Evolutionary conservation across 495 filamentous ascomycete species (phyloP), one percentile per base, ranked within the genome.

Genomic region (Daldinia decipiens): DNA sequence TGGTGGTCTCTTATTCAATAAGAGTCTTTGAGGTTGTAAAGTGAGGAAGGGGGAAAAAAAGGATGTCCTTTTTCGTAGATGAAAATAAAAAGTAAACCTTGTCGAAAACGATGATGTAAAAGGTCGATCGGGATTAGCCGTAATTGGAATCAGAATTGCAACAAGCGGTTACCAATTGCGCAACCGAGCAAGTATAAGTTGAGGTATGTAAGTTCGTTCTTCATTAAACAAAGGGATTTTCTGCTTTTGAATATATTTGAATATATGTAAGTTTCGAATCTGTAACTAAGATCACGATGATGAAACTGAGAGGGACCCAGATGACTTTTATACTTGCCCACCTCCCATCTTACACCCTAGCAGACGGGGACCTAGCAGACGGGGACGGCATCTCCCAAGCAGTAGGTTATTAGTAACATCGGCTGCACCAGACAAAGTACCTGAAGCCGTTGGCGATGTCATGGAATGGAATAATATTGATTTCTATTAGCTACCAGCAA

Each of bases 401-500:
- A n/a, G n/a, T n/a, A n/a, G 51, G 38, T 59, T 62, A 72, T 40
- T 67, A 31, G 52, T 27, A 52, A 55, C 57, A 68, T 52, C 57
- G 50, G 60, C 55, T 50, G 26, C 58, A 63, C 53, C n/a, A 31
- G 17, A 56, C 7, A 32, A 24, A n/a, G 68, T 72, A 72, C 69
- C 69, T 72, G 69, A 72, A 62, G 62, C 62, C 45, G 56, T 59
- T 59, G 63, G 62, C 62, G 58, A 71, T 71, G 68, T 71, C 69
- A 72, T 72, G 69, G 69, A 67, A n/a, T n/a, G n/a, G n/a, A 67
- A 67, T 67, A 67, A 59, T 66, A 63, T 67, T 67, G 69, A 24
- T 72, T 67, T 67, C 69, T 67, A 72, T 67, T 72, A 72, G 69
- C 64, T 72, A 72, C 69, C 69, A 72, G 53, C 55, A 56, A 67